Base-by-base conservation (phyloP, 2,329 filamentous ascomycete genomes). In the Orbilia blumenaviensis region DNA sequence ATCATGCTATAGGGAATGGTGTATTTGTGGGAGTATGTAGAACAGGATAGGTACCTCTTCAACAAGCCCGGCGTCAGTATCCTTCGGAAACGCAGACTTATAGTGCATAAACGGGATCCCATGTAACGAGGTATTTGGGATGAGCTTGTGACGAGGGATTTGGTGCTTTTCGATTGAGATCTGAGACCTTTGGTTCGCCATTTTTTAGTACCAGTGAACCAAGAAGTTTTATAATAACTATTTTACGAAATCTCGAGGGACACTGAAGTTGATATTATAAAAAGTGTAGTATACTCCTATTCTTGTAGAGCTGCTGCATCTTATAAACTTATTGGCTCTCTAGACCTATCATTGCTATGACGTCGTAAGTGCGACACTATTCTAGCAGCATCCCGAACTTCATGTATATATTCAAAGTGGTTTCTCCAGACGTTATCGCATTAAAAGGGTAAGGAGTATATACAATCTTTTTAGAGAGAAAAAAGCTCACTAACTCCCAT, bases 51-150 rank as follows among this genome's bases (percentile, higher is more conserved):
- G 21, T 50, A 72, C 67, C 50, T 72, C 32, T 32, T 66, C 67
- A 14, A 72, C 16, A 34, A 3, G 25, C 2, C 41, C 48, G 2
- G 60, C 16, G 14, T 41, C 23, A 7, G 83, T 80, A 2, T 80
- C 80, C 2, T 82, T 79, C 2, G 83, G 81, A 78, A 91, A 90
- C 36, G 85, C 87, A 12, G 83, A 84, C 80, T 89, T 89, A 82
- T 92, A 92, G 81, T 91, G 88, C 48, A 91, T 81, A 25, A 92
- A 85, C 0, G 89, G 89, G 77, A 88, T 88, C 66, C 86, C 83
- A 80, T 89, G 87, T 66, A 90, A 85, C 3, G 87, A 88, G 41
- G 89, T 90, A 81, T 92, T 92, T 18, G 90, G 89, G 36, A 88
- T 85, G 3, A 84, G 83, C 25, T 82, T 81, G 81, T 89, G 86